Base-by-base conservation (phyloP, 495 filamentous ascomycete genomes). In the Penicillium cinerascens region DNA sequence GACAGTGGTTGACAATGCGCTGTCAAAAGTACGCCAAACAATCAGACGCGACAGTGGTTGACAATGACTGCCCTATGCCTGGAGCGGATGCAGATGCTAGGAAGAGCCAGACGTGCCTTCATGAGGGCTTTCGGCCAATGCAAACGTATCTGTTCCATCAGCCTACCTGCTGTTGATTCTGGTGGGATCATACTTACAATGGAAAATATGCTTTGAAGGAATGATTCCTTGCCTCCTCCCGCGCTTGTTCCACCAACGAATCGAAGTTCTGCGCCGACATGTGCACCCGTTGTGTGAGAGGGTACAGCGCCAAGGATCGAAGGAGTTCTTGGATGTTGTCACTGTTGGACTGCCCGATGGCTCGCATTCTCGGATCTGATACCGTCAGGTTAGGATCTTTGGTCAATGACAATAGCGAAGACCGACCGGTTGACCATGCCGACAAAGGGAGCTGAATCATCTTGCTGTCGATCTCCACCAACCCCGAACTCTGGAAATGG, bases 151-250 rank as follows among this genome's bases (percentile, higher is more conserved):
- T 82, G 55, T n/a, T 27, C 22, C 21, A 61, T 68, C 51, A 69
- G 66, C 21, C 39, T 25, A 3, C 41, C 22, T 36, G 13, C 26
- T 2, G 2, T 23, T 10, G 37, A 0, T 7, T 16, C n/a, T n/a
- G n/a, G 8, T 46, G 16, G 10, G 39, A 10, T 42, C 21, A 33
- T 6, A 78, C 86, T 70, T 65, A 90, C 84, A 90, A 65, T 38
- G 86, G 87, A 53, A 90, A 89, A 65, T 91, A 91, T 49, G 87
- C 82, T 74, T 85, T 92, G 55, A 86, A 72, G 26, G 73, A 74
- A 40, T 70, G 76, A 49, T 86, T 81, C 33, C 78, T 78, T 21
- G 87, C 84, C 58, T 95, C 89, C 50, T 71, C 65, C 48, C 82
- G 79, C 22, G 88, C 87, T 54, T 82, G 78, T 33, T 79, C 80